A percentile compares a stretch with the other conserved stretches of the same genome.
Evolutionary conservation across 2,329 filamentous ascomycete species (phyloP).

Genomic region (Trichoderma brevicompactum): DNA sequence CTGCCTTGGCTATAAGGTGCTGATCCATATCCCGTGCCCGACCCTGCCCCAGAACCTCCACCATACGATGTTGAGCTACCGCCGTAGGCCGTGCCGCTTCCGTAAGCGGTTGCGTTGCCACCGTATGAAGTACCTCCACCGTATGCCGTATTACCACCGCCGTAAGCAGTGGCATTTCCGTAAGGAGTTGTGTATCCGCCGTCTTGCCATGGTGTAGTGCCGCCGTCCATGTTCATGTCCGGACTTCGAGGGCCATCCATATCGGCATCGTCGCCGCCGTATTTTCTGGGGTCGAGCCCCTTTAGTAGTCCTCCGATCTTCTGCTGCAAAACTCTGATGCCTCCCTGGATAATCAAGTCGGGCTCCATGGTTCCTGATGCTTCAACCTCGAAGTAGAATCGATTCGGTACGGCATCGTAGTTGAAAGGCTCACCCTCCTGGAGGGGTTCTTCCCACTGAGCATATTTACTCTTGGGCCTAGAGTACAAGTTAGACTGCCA

Average conservation of each 20-base stretch:
- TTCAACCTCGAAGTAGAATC: conserved; percentile 95
- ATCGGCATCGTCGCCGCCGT: conserved; percentile 61
- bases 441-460: conserved; percentile 76
- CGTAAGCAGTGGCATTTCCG: conserved; percentile 70
- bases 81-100: conserved; percentile 24
- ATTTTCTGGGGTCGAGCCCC: conserved; percentile 52
- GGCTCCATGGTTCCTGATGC: conserved; percentile 85
- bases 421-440: conserved; percentile 87
- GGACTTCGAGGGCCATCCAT: conserved; percentile 70
- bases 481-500: neutral
- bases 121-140: conserved; percentile 58
- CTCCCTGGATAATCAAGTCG: conserved; percentile 84
- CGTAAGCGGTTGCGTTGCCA: conserved; percentile 68
- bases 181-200: conserved; percentile 74
- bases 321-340: conserved; percentile 84
- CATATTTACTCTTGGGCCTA: conserved; percentile 82
- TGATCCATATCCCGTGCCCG: conserved; percentile 33
- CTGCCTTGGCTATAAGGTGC: conserved; percentile 52
- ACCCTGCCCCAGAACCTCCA: conserved; percentile 16
- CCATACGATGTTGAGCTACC: conserved; percentile 26
- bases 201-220: conserved; percentile 60
- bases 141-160: conserved; percentile 67
- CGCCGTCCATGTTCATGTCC: conserved; percentile 63
- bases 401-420: conserved; percentile 80
- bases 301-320: conserved; percentile 84